Evolutionary conservation across 73 alveolate genomes (phyloP).

Genomic region (Paramecium sonneborni): DNA sequence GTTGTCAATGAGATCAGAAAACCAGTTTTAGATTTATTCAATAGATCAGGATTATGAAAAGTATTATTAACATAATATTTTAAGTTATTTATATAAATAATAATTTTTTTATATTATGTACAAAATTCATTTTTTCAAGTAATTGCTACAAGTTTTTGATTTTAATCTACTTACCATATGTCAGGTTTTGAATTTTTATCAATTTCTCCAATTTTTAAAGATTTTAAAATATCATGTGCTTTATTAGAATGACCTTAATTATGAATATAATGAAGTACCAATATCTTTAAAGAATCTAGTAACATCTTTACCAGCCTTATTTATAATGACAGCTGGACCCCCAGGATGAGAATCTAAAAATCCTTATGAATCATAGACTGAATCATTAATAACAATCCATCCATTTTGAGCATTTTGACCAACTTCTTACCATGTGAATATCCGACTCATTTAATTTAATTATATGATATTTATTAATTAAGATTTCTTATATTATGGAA

Average conservation of each 20-base stretch:
- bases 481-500: background rate
- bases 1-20: conserved; percentile 5
- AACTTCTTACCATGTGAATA: background rate
- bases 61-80: too few species aligned
- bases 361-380: background rate
- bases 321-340: conserved; percentile 42
- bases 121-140: background rate
- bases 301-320: conserved; percentile 56
- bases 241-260: background rate
- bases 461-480: background rate
- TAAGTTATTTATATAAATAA: background rate
- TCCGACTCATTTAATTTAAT: background rate
- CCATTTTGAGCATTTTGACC: conserved; percentile 33
- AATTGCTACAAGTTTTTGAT: background rate
- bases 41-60: conserved; percentile 22
- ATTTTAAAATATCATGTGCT: background rate
- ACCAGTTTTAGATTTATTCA: conserved; percentile 12
- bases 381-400: conserved; percentile 57
- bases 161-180: background rate
- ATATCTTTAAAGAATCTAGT: conserved; percentile 34
- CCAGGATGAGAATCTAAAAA: conserved; percentile 58
- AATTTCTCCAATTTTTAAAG: background rate
- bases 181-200: background rate
- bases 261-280: background rate
- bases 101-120: background rate